A percentile compares a stretch with the other conserved stretches of the same genome.
phyloP scores from a whole-genome alignment of 2,329 filamentous ascomycete genomes.

The Colletotrichum sp. region DNA sequence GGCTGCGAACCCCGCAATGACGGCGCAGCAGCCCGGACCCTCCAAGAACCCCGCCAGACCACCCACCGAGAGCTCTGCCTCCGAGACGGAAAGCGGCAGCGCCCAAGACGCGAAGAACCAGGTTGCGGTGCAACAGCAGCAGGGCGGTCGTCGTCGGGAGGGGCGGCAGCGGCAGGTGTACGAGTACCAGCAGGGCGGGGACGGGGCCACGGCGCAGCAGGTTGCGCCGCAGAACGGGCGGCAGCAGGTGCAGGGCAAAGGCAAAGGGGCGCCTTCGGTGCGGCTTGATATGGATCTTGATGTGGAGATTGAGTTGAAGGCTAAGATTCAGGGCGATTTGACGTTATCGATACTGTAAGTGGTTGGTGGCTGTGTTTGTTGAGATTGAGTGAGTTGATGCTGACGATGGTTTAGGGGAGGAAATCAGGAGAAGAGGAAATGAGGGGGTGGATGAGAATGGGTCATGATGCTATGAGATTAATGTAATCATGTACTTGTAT shows the following conservation, averaged over 20 bases:
- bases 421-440: not conserved
- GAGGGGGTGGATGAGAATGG: not conserved
- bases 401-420: not conserved
- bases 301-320: slow-evolving; percentile 16
- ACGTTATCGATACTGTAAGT: slow-evolving; percentile 9
- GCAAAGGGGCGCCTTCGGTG: slow-evolving; percentile 9
- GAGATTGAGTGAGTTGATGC: not conserved
- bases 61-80: not conserved
- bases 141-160: not conserved
- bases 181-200: not conserved
- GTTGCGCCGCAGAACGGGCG: not conserved
- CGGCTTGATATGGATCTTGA: slow-evolving; percentile 18
- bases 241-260: not conserved
- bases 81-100: not conserved
- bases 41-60: not conserved
- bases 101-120: not conserved
- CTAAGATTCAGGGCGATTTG: slow-evolving; percentile 14
- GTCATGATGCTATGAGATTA: not conserved
- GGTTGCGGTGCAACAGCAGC: not conserved
- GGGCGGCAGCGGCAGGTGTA: not conserved
- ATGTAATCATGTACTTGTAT: not conserved
- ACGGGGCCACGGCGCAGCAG: not conserved
- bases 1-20: not conserved
- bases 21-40: not conserved
- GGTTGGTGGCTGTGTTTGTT: not conserved